Conservation (phyloP, 1,284 basidiomycete species). For the Inonotus obliquus region DNA sequence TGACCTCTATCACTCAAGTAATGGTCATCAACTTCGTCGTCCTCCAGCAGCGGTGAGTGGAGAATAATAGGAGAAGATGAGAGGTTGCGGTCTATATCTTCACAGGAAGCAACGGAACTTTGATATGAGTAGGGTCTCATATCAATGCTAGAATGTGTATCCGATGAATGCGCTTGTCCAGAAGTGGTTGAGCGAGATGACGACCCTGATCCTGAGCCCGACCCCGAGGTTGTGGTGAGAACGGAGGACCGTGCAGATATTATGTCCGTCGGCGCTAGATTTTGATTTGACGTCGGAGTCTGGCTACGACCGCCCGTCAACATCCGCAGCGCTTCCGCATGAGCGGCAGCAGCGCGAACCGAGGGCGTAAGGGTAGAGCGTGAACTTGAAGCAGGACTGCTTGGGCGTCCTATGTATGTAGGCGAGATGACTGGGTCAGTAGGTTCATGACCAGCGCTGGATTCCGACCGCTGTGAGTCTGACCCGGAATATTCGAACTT, state of each 20-base stretch:
- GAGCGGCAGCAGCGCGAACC: constrained; percentile 10
- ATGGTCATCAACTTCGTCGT: not conserved
- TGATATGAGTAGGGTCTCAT: constrained; percentile 8
- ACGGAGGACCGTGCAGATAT: constrained; percentile 3
- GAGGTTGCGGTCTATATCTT: constrained; percentile 16
- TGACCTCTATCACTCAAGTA: not conserved
- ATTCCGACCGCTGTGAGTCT: not conserved
- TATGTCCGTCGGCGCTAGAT: not conserved
- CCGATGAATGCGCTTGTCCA: constrained; percentile 2
- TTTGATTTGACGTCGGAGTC: not conserved
- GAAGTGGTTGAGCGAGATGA: constrained; percentile 2
- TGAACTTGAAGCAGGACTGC: not conserved
- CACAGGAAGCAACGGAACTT: constrained; percentile 13
- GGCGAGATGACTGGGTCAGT: not conserved
- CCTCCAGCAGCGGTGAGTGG: constrained; percentile 14
- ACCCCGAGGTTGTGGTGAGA: constrained; percentile 4
- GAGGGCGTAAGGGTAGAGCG: constrained; percentile 6
- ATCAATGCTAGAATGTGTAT: constrained; percentile 5
- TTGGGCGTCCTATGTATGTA: not conserved
- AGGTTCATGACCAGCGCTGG: not conserved
- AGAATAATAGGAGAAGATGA: constrained; percentile 16
- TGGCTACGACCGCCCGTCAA: constrained; percentile 7
- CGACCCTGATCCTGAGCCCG: constrained; percentile 3
- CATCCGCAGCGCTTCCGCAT: constrained; percentile 13
- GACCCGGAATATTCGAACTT: not conserved